Base-by-base conservation (phyloP, 2,329 filamentous ascomycete species). In the Pyrenophora graminea region DNA sequence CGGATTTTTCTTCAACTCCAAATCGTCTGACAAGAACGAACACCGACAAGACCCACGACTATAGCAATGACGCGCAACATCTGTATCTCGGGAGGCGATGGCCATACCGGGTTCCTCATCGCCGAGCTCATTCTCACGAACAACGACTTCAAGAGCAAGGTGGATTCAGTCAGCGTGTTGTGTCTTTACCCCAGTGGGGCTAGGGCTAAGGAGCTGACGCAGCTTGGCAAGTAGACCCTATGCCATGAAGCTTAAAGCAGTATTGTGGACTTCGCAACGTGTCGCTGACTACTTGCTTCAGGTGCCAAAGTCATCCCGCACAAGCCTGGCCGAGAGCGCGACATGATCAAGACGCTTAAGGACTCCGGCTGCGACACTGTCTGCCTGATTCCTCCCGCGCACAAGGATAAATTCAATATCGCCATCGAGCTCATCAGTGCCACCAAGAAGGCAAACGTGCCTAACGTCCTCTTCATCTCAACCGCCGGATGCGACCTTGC, bases 41-140 rank as follows among this genome's bases (percentile, higher is more conserved):
- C 10, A 44, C 32, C 7, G 32, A 25, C 17, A 43, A 23, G 33
- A 36, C 1, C 9, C 33, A 36, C 15, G 9, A 18, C 10, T n/a
- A 36, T 13, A 4, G 10, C 33, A 17, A 80, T 80, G 77, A 64
- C 77, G 0, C 77, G 77, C 55, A 80, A 80, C 45, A 56, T 82
- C 44, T 78, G 76, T 59, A 71, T 81, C 59, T 80, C 77, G 2
- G 74, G 79, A 27, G 71, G 74, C 10, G 79, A 82, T 37, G 79
- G 80, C 60, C 72, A 81, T 48, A 81, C 78, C 4, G 79, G 79
- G 55, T 80, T 79, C 55, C 67, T 77, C 50, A 80, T 82, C 57
- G 76, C 77, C 33, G 77, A 82, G 57, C 71, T 81, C 6, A 70
- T 81, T 36, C 74, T 81, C 39, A 76, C 70, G 18, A 60, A 79